A percentile compares a stretch with the other conserved stretches of the same genome.
Evolutionary conservation across 257 asterid genomes (phyloP).

Genomic region (Fraxinus excelsior): DNA sequence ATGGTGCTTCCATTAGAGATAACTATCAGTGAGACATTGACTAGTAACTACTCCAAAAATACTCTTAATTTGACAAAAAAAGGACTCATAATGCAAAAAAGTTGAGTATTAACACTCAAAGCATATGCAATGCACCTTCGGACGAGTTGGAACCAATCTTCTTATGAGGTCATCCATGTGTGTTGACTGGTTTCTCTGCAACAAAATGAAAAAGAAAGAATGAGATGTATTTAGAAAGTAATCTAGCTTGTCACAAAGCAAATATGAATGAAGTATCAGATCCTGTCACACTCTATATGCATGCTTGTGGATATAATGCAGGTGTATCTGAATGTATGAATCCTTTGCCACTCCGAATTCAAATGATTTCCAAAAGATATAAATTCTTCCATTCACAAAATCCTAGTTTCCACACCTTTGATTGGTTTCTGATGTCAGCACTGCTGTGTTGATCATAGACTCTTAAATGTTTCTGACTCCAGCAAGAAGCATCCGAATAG

Average conservation of each 20-base stretch:
- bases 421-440: constrained; percentile 37
- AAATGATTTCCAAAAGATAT: constrained; percentile 5
- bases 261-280: constrained; percentile 10
- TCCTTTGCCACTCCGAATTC: background rate
- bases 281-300: constrained; percentile 10
- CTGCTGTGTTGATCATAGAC: constrained; percentile 41
- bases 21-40: constrained; percentile 11
- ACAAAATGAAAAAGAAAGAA: constrained; percentile 22
- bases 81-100: constrained; percentile 12
- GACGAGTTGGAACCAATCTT: constrained; percentile 60
- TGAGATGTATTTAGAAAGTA: constrained; percentile 11
- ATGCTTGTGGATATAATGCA: background rate
- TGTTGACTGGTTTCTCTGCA: constrained; percentile 55
- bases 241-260: constrained; percentile 7
- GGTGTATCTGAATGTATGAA: constrained; percentile 6
- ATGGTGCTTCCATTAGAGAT: constrained; percentile 16
- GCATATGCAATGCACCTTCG: constrained; percentile 61
- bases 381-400: constrained; percentile 15
- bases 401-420: constrained; percentile 47
- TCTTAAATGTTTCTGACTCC: constrained; percentile 45
- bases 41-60: background rate
- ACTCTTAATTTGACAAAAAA: background rate
- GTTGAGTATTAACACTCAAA: constrained; percentile 36
- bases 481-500: constrained; percentile 27
- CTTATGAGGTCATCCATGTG: constrained; percentile 55